Evolutionary conservation across 2,329 filamentous ascomycete species (phyloP), one percentile per base, ranked within the genome.

Genomic region (Verticillium longisporum): DNA sequence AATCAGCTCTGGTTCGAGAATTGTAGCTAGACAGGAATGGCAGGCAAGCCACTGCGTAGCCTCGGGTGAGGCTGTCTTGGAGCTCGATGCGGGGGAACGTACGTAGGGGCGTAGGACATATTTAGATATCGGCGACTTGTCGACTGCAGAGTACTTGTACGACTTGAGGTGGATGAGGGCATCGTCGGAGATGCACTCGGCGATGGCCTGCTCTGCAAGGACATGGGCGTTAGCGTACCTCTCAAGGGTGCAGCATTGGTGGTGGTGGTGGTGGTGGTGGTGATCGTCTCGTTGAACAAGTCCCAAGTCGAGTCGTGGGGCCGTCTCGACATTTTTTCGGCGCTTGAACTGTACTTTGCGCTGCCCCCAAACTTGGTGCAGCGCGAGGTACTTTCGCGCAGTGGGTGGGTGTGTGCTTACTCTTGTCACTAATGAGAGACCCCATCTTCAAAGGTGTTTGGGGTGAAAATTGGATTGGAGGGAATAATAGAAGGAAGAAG

Each of bases 131-230:
- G 90, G 89, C 58, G 93, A 97, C 77, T 97, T 94, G 81, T 99
- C 95, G 75, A 99, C 92, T 70, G 90, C 91, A 68, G 92, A 96
- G 77, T 99, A 99, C 74, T 97, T 96, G 87, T 99, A 99, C 63
- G 89, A 88, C 77, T 92, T 95, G 69, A 99, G 88, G 74, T 97
- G 93, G 63, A 90, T 82, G 68, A 99, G 85, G 60, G 92, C 92
- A 70, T 98, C 92, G 70, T 97, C 92, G 33, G 93, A 96, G 68
- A 98, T 80, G 75, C 89, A 89, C 75, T 89, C 87, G 68, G 87
- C 85, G 61, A 79, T 83, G 59, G 87, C 86, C 75, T 77, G 71
- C 62, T 69, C 76, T 76, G 37, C 10, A 21, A 33, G 9, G 18
- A 18, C 5, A 53, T 18, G 14, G 26, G 56, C n/a, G 50, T 31